phyloP scores from a whole-genome alignment of 495 filamentous ascomycete genomes.

The Penicillium silybi region DNA sequence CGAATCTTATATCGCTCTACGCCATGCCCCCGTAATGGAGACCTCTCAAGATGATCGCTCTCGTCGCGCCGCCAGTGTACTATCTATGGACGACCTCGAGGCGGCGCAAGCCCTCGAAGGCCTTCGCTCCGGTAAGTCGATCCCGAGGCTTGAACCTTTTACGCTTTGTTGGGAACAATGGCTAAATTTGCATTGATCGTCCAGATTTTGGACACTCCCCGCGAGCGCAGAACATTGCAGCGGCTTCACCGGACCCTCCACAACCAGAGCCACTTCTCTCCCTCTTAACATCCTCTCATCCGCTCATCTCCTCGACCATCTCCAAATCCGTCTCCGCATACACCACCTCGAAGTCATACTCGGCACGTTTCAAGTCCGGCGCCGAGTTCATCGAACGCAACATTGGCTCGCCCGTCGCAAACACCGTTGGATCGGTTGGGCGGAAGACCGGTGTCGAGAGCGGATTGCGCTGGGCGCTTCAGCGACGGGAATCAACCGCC shows the following conservation, averaged over 20 bases:
- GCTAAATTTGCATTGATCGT: slow-evolving; percentile 9
- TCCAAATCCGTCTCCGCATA: slow-evolving; percentile 79
- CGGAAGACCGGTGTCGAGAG: slow-evolving; percentile 80
- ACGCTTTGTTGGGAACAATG: no score
- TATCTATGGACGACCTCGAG: slow-evolving; percentile 81
- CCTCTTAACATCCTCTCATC: slow-evolving; percentile 75
- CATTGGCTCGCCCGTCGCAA: slow-evolving; percentile 74
- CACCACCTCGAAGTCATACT: slow-evolving; percentile 77
- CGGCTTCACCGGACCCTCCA: slow-evolving; percentile 22
- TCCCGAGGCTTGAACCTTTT: no score
- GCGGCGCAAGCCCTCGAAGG: slow-evolving; percentile 85
- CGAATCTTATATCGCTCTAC: not conserved
- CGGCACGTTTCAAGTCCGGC: slow-evolving; percentile 74
- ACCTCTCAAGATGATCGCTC: slow-evolving; percentile 39
- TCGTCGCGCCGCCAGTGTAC: slow-evolving; percentile 43
- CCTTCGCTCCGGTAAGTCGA: slow-evolving; percentile 69
- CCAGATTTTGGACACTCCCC: slow-evolving; percentile 35
- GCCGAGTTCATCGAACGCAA: slow-evolving; percentile 84
- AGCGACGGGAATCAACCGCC: slow-evolving; percentile 36
- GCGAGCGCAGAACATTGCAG: slow-evolving; percentile 22
- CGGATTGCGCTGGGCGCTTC: slow-evolving; percentile 72
- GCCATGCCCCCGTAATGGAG: slow-evolving; percentile 41
- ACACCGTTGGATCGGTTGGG: slow-evolving; percentile 74
- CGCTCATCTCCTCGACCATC: slow-evolving; percentile 74
- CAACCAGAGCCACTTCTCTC: slow-evolving; percentile 70